Conservation (phyloP, 2,329 filamentous ascomycete genomes). For the Ceratocystis colombiana region DNA sequence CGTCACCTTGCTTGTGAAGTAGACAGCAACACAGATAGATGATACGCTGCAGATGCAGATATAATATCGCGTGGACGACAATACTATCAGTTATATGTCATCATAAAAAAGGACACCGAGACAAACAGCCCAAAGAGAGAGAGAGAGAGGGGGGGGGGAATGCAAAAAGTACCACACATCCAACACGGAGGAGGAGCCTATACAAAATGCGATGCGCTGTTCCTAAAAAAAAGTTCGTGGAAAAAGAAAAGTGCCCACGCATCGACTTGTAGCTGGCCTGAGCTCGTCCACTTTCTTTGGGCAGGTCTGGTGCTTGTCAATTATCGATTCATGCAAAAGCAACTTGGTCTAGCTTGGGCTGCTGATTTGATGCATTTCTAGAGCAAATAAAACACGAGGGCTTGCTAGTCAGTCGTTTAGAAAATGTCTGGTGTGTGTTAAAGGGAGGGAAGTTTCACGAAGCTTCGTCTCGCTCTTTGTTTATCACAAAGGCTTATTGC, state of each 20-base stretch:
- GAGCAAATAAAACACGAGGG: background rate
- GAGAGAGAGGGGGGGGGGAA: background rate
- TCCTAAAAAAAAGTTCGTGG: slow-evolving; percentile 1
- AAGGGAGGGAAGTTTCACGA: background rate
- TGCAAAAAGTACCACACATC: background rate
- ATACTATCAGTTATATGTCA: too few species aligned
- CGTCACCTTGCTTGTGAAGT: too few species aligned
- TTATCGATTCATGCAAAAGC: background rate
- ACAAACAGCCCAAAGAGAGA: background rate
- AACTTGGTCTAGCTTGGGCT: background rate
- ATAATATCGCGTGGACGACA: too few species aligned
- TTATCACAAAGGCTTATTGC: too few species aligned
- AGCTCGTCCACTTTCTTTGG: background rate
- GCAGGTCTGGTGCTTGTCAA: background rate
- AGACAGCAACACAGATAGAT: too few species aligned
- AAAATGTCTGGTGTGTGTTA: background rate
- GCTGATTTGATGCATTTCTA: background rate
- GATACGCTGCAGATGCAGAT: too few species aligned
- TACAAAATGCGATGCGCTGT: background rate
- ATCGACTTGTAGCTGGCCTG: slow-evolving; percentile 4
- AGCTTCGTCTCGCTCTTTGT: background rate
- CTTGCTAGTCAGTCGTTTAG: background rate
- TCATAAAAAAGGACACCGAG: too few species aligned
- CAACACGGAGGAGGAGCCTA: background rate
- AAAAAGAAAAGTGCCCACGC: background rate